phyloP scores from a whole-genome alignment of 2,329 filamentous ascomycete genomes.

The Emydomyces testavorans region DNA sequence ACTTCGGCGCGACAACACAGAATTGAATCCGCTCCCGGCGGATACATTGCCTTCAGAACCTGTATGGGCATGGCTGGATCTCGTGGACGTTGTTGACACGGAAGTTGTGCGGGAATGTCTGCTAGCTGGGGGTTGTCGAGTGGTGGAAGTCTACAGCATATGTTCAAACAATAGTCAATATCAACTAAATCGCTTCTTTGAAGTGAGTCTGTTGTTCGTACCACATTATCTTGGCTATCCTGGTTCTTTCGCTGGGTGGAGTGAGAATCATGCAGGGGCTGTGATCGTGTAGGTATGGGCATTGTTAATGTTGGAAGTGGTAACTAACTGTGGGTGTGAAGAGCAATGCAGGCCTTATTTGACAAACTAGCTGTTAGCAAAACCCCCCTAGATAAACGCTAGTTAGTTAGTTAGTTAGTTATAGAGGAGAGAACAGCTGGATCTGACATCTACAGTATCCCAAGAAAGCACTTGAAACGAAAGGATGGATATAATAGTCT shows the following conservation, averaged over 20 bases:
- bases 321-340: too few species aligned
- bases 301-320: too few species aligned
- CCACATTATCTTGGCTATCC: slow-evolving; percentile 20
- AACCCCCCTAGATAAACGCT: too few species aligned
- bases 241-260: slow-evolving; percentile 17
- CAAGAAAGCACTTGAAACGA: too few species aligned
- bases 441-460: too few species aligned
- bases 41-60: background rate
- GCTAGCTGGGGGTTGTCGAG: background rate
- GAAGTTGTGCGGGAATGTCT: slow-evolving; percentile 13
- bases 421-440: too few species aligned
- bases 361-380: too few species aligned
- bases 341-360: too few species aligned
- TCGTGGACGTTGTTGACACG: slow-evolving; percentile 4
- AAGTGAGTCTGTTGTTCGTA: slow-evolving; percentile 5
- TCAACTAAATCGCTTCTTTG: background rate
- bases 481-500: too few species aligned
- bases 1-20: slow-evolving; percentile 19
- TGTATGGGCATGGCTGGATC: background rate
- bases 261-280: slow-evolving; percentile 26
- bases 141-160: background rate
- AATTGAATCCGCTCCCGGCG: background rate
- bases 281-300: slow-evolving; percentile 32
- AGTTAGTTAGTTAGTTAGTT: too few species aligned
- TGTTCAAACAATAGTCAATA: background rate